phyloP scores from a whole-genome alignment of 1,139 yeast genomes.

The Scheffersomyces cryptocercus region DNA sequence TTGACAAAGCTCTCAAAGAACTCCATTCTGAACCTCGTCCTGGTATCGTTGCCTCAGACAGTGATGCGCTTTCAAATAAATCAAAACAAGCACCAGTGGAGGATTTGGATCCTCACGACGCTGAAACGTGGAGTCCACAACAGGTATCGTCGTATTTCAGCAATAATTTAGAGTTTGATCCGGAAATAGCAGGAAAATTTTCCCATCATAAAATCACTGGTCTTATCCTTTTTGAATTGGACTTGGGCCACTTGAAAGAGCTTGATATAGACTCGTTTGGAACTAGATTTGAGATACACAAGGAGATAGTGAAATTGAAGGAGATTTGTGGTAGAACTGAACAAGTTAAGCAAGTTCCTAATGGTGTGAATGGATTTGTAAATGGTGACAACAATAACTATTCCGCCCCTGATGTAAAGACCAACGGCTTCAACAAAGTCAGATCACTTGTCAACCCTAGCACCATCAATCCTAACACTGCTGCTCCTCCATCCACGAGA shows the following conservation, averaged over 20 bases:
- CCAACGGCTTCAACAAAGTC: neutral
- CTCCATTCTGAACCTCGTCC: conserved; percentile 42
- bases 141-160: conserved; percentile 82
- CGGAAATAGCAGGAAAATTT: conserved; percentile 73
- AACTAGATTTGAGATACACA: conserved; percentile 86
- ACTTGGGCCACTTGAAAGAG: conserved; percentile 83
- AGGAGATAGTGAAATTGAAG: conserved; percentile 77
- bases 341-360: conserved; percentile 7
- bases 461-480: neutral
- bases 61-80: neutral
- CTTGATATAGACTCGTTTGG: conserved; percentile 92
- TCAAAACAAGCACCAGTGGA: conserved; percentile 15
- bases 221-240: conserved; percentile 77
- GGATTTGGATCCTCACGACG: conserved; percentile 51
- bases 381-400: no score
- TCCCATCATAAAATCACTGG: conserved; percentile 89
- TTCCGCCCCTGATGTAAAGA: neutral
- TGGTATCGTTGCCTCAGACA: conserved; percentile 4
- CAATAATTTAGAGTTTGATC: conserved; percentile 66
- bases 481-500: neutral
- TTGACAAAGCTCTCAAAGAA: conserved; percentile 82
- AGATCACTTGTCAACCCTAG: neutral
- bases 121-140: conserved; percentile 76
- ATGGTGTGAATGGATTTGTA: no score
- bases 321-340: conserved; percentile 21